These are phyloP conservation scores for Gardenia jasminoides DNA, from an alignment of 257 asterid species.

Conservation along the genomic window DNA sequence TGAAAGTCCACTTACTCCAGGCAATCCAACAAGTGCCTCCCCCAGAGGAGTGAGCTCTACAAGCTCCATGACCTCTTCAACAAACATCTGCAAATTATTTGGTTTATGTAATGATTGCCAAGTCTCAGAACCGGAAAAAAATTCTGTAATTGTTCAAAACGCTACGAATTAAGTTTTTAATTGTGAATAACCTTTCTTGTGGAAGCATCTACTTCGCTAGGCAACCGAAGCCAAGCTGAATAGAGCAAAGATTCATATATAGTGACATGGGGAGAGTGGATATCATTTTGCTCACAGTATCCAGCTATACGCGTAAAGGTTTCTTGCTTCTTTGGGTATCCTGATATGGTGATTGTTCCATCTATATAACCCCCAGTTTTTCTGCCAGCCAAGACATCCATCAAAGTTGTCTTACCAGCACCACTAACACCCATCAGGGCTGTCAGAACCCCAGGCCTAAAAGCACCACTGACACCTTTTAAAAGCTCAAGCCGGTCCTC, in stretches of 20 bases:
- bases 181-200: constrained; percentile 9
- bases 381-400: constrained; percentile 21
- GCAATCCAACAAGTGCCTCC: constrained; percentile 74
- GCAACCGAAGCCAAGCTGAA: constrained; percentile 15
- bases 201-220: constrained; percentile 1
- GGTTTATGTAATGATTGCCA: not conserved
- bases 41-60: constrained; percentile 22
- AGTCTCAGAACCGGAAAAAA: not conserved
- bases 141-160: not conserved
- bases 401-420: constrained; percentile 15
- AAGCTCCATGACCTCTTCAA: constrained; percentile 39
- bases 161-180: not conserved
- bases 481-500: constrained; percentile 19
- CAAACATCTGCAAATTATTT: constrained; percentile 9
- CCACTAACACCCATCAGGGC: constrained; percentile 22
- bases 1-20: constrained; percentile 83
- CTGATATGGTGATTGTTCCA: not conserved
- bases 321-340: constrained; percentile 18
- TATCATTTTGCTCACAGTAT: constrained; percentile 21
- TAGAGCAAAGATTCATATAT: constrained; percentile 13
- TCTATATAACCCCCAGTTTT: constrained; percentile 19
- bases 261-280: constrained; percentile 17
- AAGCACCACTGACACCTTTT: constrained; percentile 24
- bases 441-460: constrained; percentile 18
- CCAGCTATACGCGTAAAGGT: constrained; percentile 17